Base-by-base conservation (phyloP, 176 grass and related monocot genomes). In the sorghum (Sorghum bicolor) region DNA sequence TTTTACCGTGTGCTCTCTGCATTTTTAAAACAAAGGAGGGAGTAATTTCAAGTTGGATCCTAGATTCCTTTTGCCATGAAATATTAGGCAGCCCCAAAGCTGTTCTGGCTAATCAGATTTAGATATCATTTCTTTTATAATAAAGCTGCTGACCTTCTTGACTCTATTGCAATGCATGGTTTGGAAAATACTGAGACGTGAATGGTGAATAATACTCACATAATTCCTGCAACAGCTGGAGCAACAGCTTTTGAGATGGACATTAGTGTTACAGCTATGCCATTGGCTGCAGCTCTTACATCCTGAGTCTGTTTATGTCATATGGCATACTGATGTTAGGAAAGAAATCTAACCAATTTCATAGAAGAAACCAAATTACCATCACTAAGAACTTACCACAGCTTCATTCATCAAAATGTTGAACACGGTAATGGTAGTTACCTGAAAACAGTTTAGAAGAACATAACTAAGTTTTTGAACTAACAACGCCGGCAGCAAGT, bases 371-470 rank as follows among this genome's bases (percentile, higher is more conserved):
- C 41, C 7, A 41, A 86, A 74, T 60, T 81, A 70, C 8, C 19
- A 64, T 76, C 70, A 28, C 9, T 57, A 53, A 20, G 55, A 76
- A 88, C 84, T 84, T 84, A 94, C 92, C 83, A 91, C 92, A 64
- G 84, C 71, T 28, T 86, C 89, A 75, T 94, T 94, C 83, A 89
- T 88, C 22, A 94, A 86, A 76, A 91, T 89, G 77, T 86, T 94
- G 60, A 85, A 86, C 33, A 83, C 84, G 4, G 83, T 91, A 8
- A 91, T 94, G 71, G 82, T 87, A 29, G 83, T 91, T 82, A 89
- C 86, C 89, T 94, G 92, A 64, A 89, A 84, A 89, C 12, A 52
- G 30, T 84, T 75, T 55, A 34, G 15, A n/a, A 64, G 52, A 82
- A 32, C 55, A 64, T 39, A 47, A 77, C 20, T 53, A 22, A 70